A percentile compares a stretch with the other conserved stretches of the same genome.
These are phyloP conservation scores for Xylariaceae sp. DNA, from an alignment of 2,329 filamentous ascomycete species.

Conservation along the genomic window DNA sequence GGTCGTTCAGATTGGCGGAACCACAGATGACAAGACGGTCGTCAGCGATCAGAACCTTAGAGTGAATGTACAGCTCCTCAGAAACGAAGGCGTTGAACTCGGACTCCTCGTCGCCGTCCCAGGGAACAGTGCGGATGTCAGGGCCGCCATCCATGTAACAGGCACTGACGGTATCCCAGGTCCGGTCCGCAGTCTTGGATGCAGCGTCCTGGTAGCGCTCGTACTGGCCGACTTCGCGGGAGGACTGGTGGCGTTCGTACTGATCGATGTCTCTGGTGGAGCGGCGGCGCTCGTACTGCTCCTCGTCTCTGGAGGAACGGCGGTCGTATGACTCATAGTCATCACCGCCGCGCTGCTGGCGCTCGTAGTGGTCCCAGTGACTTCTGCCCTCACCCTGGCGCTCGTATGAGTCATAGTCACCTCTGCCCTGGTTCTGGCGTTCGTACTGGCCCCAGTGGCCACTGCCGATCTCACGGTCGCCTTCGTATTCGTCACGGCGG, in stretches of 20 bases:
- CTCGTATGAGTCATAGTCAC: background rate
- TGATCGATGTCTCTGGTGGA: background rate
- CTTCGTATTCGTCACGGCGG: background rate
- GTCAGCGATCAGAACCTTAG: constrained; percentile 84
- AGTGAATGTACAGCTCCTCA: constrained; percentile 70
- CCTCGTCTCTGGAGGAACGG: background rate
- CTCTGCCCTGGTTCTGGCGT: background rate
- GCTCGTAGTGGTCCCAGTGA: background rate
- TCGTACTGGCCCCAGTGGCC: background rate
- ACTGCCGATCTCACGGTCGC: background rate
- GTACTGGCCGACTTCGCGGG: constrained; percentile 40
- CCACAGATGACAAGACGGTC: constrained; percentile 82
- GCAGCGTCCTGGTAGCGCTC: constrained; percentile 69
- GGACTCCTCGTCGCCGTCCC: constrained; percentile 49
- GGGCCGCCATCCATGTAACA: constrained; percentile 79
- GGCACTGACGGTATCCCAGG: constrained; percentile 70
- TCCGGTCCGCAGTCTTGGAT: constrained; percentile 45
- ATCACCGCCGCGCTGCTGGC: background rate
- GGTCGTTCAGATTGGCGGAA: constrained; percentile 87
- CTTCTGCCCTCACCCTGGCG: background rate
- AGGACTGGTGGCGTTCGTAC: background rate
- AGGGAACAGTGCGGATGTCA: constrained; percentile 57
- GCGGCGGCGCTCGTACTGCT: background rate
- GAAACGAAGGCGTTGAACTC: constrained; percentile 58
- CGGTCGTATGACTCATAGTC: background rate